phyloP scores from a whole-genome alignment of 768 basidiomycete species.

The Cystofilobasidium ferigula region DNA sequence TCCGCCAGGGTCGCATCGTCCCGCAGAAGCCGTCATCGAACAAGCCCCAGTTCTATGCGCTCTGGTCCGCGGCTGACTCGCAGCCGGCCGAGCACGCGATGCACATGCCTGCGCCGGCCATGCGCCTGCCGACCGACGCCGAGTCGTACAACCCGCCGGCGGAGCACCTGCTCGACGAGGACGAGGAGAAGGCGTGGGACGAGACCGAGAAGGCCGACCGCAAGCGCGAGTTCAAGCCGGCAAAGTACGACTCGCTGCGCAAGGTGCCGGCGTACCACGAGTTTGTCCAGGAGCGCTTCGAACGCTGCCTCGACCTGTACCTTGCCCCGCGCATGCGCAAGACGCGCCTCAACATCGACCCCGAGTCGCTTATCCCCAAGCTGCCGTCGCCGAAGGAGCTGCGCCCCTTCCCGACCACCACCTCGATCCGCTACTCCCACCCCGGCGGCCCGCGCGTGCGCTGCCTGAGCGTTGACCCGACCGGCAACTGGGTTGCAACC shows the following conservation, averaged over 20 bases:
- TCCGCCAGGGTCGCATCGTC: conserved; percentile 85
- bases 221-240: conserved; percentile 75
- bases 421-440: conserved; percentile 61
- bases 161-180: conserved; percentile 80
- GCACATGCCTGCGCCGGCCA: conserved; percentile 86
- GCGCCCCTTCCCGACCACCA: conserved; percentile 85
- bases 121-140: conserved; percentile 74
- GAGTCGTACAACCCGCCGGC: conserved; percentile 98
- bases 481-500: conserved; percentile 81
- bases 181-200: conserved; percentile 74
- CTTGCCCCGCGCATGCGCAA: conserved; percentile 75
- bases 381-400: conserved; percentile 82
- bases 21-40: conserved; percentile 72
- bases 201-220: conserved; percentile 75
- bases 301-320: conserved; percentile 87
- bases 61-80: conserved; percentile 63
- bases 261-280: conserved; percentile 82
- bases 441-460: conserved; percentile 53
- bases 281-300: conserved; percentile 88
- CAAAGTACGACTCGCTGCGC: conserved; percentile 72
- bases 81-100: conserved; percentile 62
- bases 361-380: conserved; percentile 81
- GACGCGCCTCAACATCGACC: conserved; percentile 77
- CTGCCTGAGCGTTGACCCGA: conserved; percentile 67
- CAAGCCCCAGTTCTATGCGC: conserved; percentile 63